Evolutionary conservation across 768 basidiomycete genomes (phyloP).

Genomic region (Lentinula aciculospora): DNA sequence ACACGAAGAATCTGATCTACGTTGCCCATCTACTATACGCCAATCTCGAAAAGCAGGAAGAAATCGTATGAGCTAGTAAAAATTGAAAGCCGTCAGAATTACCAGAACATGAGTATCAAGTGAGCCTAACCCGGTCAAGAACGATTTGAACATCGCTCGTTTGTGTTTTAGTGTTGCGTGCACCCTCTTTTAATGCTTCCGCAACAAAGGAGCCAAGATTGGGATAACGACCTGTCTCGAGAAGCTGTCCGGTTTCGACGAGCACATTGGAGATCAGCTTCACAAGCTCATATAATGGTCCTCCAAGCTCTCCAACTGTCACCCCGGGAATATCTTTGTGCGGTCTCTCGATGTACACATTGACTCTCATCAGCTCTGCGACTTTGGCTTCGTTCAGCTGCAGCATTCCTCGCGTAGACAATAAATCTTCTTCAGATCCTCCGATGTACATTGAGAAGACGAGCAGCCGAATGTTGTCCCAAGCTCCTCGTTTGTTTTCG

Average conservation of each 20-base stretch:
- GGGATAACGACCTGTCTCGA: constrained; percentile 55
- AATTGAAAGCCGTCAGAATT: constrained; percentile 6
- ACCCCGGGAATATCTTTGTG: constrained; percentile 69
- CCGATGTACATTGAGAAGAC: constrained; percentile 68
- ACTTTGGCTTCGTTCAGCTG: constrained; percentile 48
- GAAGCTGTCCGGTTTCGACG: constrained; percentile 66
- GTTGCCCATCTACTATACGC: constrained; percentile 54
- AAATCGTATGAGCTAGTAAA: constrained; percentile 59
- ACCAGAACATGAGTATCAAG: neutral
- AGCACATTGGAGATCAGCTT: constrained; percentile 55
- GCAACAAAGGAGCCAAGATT: constrained; percentile 72
- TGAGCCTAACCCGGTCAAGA: constrained; percentile 48
- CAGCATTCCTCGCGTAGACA: constrained; percentile 66
- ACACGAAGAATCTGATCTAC: constrained; percentile 32
- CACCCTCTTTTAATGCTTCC: constrained; percentile 57
- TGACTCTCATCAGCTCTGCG: constrained; percentile 68
- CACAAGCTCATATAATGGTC: constrained; percentile 70
- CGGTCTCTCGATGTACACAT: constrained; percentile 61
- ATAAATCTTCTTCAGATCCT: constrained; percentile 39
- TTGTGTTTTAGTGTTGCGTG: constrained; percentile 17
- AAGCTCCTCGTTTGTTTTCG: constrained; percentile 74
- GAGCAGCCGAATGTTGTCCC: constrained; percentile 76
- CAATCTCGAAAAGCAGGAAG: constrained; percentile 84
- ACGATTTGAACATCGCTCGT: constrained; percentile 45
- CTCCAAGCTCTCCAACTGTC: constrained; percentile 70